These are phyloP conservation scores for Pleurotus giganteus DNA, from an alignment of 768 basidiomycete genomes.

Conservation along the genomic window DNA sequence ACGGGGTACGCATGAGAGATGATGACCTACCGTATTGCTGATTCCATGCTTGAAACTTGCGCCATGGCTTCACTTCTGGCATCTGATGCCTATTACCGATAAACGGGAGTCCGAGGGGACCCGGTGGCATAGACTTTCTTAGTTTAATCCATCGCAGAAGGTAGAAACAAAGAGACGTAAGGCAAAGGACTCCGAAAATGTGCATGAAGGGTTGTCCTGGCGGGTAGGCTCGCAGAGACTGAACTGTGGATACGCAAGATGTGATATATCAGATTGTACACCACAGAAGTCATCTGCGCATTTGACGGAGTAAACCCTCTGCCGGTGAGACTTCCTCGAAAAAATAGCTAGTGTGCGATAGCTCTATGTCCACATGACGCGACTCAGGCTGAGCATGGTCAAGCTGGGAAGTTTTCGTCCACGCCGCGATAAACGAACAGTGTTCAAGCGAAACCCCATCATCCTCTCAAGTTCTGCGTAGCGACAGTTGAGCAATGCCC, in stretches of 20 bases:
- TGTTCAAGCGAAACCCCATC: too few species aligned
- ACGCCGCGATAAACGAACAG: too few species aligned
- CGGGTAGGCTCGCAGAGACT: not conserved
- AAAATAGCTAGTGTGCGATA: not conserved
- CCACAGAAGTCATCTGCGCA: too few species aligned
- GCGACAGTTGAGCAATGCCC: too few species aligned
- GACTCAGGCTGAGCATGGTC: too few species aligned
- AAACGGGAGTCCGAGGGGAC: slow-evolving; percentile 40
- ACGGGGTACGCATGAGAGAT: not conserved
- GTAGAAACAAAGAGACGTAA: not conserved
- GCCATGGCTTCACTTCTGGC: slow-evolving; percentile 45
- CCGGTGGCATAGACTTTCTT: slow-evolving; percentile 41
- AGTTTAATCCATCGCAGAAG: slow-evolving; percentile 22
- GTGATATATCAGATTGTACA: too few species aligned
- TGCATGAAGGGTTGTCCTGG: not conserved
- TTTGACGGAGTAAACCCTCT: too few species aligned
- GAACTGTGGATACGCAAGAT: not conserved
- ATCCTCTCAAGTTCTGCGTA: too few species aligned
- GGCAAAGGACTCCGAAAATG: not conserved
- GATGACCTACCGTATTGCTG: slow-evolving; percentile 36
- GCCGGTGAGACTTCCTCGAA: too few species aligned
- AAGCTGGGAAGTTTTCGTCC: too few species aligned
- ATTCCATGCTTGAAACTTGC: slow-evolving; percentile 46
- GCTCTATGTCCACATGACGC: not conserved
- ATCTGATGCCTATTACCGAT: slow-evolving; percentile 47